phyloP scores from a whole-genome alignment of 345 rosid genomes.

The Eucalyptus melliodora region DNA sequence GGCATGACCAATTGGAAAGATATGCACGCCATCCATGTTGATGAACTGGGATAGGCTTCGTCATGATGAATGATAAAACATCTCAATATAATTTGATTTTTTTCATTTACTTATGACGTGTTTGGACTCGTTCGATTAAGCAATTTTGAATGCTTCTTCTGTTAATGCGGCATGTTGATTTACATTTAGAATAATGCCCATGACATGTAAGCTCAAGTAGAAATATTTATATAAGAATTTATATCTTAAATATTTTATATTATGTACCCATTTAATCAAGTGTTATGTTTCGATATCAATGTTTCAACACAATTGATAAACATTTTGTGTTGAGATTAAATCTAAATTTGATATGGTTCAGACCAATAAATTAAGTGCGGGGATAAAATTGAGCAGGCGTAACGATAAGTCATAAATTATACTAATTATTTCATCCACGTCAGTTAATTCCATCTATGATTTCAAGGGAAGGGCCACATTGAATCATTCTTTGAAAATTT shows the following conservation, averaged over 20 bases:
- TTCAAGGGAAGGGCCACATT: no score
- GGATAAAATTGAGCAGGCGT: neutral
- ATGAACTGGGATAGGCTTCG: fast-evolving
- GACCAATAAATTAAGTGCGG: neutral
- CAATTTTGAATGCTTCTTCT: neutral
- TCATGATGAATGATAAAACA: neutral
- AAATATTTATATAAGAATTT: neutral
- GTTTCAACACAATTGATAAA: no score
- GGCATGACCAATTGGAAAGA: neutral
- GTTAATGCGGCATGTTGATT: no score
- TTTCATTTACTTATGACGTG: fast-evolving
- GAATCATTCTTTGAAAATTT: no score
- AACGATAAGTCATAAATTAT: neutral
- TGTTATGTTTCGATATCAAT: no score
- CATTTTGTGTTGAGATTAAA: neutral
- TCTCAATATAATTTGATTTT: neutral
- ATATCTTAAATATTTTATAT: no score
- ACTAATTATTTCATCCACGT: neutral
- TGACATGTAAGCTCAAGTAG: neutral
- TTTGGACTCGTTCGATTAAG: neutral
- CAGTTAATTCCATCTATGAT: fast-evolving
- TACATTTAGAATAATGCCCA: no score
- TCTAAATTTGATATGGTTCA: neutral
- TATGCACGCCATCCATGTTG: fast-evolving
- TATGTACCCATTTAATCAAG: no score